Base-by-base conservation (phyloP, 371 early-diverging fungal species). In the Hamiltosporidium magnivora region DNA sequence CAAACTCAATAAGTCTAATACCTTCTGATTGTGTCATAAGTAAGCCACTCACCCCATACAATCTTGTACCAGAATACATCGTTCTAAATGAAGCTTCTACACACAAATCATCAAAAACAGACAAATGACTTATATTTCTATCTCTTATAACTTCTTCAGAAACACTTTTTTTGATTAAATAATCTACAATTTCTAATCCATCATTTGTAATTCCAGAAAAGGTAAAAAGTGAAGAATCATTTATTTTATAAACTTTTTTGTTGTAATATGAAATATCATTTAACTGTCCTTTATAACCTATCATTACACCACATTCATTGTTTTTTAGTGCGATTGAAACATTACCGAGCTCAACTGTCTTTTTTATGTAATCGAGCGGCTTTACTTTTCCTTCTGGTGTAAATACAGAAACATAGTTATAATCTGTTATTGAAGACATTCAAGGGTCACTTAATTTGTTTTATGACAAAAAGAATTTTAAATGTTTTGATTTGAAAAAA, bases 151-250 rank as follows among this genome's bases (percentile, higher is more conserved):
- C 65, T 11, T 75, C 60, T 40, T 81, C 77, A 25, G 39, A 1
- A 37, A 78, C 68, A 43, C 55, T 63, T 52, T 73, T 66, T 37
- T 76, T 42, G 25, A 70, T 72, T 37, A 81, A 44, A 63, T 73
- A 75, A n/a, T 73, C 61, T 39, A 75, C 73, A 63, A 79, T 75
- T 58, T 67, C 59, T 11, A 70, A 42, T 43, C 82, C 82, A 62
- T 81, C 82, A 59, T 81, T 81, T 49, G 82, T 81, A 14, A 81
- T 75, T 38, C 82, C 82, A 44, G 79, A 65, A 66, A 79, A 81
- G 9, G 74, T 60, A 61, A 79, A 81, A 14, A 78, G 64, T 2
- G 77, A 55, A 38, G 70, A 66, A 36, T 54, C 42, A 38, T 68
- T 63, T 9, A 80, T 67, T 52, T 72, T 49, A 61, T 70, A 71